A percentile compares a stretch with the other conserved stretches of the same genome.
These are phyloP conservation scores for Lagenidium sp. DNA, from an alignment of 352 stramenopile genomes.

Conservation along the genomic window DNA sequence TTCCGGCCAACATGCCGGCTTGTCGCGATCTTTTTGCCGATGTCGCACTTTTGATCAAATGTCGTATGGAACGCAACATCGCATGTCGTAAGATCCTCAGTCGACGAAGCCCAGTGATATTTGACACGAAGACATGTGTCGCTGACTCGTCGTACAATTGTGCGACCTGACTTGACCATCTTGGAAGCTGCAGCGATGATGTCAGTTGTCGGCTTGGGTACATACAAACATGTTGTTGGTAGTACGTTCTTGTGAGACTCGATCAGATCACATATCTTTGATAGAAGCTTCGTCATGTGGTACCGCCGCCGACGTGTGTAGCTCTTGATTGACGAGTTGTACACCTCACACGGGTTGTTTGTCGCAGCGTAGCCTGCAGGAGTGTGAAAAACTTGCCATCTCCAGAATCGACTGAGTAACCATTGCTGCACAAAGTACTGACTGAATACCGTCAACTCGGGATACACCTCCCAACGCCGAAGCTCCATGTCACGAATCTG, in stretches of 20 bases:
- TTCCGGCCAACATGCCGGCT: neutral
- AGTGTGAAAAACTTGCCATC: slow-evolving; percentile 12
- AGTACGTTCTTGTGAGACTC: neutral
- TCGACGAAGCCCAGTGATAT: neutral
- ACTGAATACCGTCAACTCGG: neutral
- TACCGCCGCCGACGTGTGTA: neutral
- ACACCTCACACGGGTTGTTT: slow-evolving; percentile 13
- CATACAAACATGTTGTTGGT: neutral
- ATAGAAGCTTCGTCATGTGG: slow-evolving; percentile 9
- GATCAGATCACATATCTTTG: slow-evolving; percentile 7
- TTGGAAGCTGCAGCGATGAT: slow-evolving; percentile 1
- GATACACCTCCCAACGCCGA: neutral
- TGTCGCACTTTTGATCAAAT: slow-evolving; percentile 4
- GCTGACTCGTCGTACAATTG: neutral
- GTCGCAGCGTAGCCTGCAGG: slow-evolving; percentile 5
- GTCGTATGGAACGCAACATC: neutral
- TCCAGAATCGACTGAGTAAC: slow-evolving; percentile 4
- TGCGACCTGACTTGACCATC: slow-evolving; percentile 2
- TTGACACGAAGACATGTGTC: neutral
- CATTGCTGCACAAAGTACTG: slow-evolving; percentile 6
- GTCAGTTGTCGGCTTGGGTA: neutral
- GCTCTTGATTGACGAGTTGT: slow-evolving; percentile 10
- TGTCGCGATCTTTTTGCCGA: neutral
- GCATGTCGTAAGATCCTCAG: neutral
- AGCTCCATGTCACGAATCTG: slow-evolving; percentile 1